Conservation (phyloP, 2,329 filamentous ascomycete genomes). For the Colletotrichum liaoningense region DNA sequence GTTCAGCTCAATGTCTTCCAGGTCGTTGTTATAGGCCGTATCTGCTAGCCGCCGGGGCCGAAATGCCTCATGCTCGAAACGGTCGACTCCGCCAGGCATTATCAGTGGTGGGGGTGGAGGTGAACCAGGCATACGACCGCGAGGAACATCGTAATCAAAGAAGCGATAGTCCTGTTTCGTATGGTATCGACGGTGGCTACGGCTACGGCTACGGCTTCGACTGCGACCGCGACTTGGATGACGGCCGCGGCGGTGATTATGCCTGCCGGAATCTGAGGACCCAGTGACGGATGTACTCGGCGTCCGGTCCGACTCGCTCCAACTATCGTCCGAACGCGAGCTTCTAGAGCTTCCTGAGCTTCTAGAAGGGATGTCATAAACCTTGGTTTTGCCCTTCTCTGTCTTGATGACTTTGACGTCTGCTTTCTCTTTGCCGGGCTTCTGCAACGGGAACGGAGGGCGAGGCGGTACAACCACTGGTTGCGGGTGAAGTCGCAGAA, state of each 20-base stretch:
- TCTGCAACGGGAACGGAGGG: not conserved
- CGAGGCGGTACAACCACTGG: not conserved
- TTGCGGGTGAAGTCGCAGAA: slow-evolving; percentile 7
- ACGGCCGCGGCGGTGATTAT: slow-evolving; percentile 1
- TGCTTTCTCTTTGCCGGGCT: not conserved
- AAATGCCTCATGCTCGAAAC: slow-evolving; percentile 3
- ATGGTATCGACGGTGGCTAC: slow-evolving; percentile 32
- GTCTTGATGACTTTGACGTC: slow-evolving; percentile 21
- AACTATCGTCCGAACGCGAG: slow-evolving; percentile 9
- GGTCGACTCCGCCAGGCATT: not conserved
- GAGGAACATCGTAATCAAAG: slow-evolving; percentile 5
- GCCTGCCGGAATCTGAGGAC: slow-evolving; percentile 26
- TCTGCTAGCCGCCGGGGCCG: slow-evolving; percentile 1
- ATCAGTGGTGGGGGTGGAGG: not conserved
- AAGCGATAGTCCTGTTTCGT: slow-evolving; percentile 18
- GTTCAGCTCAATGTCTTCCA: not conserved
- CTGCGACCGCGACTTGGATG: slow-evolving; percentile 10
- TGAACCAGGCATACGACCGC: not conserved
- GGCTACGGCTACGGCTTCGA: slow-evolving; percentile 27
- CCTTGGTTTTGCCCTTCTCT: slow-evolving; percentile 22
- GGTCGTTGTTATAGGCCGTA: not conserved
- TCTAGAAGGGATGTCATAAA: slow-evolving; percentile 13
- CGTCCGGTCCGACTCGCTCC: slow-evolving; percentile 30
- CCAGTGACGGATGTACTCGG: slow-evolving; percentile 37
- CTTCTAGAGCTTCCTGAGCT: slow-evolving; percentile 36